These are phyloP conservation scores for Spongospora subterranea DNA, from an alignment of 208 protist species.

Conservation along the genomic window DNA sequence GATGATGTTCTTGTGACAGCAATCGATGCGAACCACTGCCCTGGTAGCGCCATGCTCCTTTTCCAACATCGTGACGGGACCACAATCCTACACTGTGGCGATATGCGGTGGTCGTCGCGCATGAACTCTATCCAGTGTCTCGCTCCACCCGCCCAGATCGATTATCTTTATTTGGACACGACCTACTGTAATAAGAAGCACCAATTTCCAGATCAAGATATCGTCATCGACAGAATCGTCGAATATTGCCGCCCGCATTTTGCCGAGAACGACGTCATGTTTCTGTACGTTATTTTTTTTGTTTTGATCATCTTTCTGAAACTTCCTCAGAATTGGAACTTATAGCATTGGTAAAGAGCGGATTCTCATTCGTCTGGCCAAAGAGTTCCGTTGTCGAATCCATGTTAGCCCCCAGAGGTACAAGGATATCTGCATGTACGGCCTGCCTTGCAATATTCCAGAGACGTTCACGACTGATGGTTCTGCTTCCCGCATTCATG, in stretches of 20 bases:
- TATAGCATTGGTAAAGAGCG: constrained; percentile 43
- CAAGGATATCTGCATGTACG: background rate
- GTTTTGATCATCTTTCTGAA: background rate
- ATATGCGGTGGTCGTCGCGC: constrained; percentile 85
- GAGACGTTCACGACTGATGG: constrained; percentile 22
- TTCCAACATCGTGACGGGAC: constrained; percentile 77
- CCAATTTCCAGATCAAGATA: constrained; percentile 78
- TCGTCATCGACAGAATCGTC: constrained; percentile 67
- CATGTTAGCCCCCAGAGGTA: background rate
- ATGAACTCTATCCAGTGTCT: constrained; percentile 74
- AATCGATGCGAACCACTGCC: constrained; percentile 87
- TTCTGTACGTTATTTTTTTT: background rate
- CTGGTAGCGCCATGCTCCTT: constrained; percentile 85
- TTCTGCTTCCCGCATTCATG: background rate
- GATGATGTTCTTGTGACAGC: constrained; percentile 73
- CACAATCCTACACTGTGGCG: constrained; percentile 85
- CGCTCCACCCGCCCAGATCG: constrained; percentile 60
- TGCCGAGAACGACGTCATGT: background rate
- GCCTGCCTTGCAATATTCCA: background rate
- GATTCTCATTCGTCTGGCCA: constrained; percentile 4
- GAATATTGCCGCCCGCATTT: background rate
- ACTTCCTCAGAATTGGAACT: background rate
- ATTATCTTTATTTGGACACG: constrained; percentile 87
- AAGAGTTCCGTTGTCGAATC: constrained; percentile 38
- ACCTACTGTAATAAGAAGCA: constrained; percentile 85